Percentiles rank a stretch among this genome's conserved stretches.
These are phyloP conservation scores for Teunomyces pallodes DNA, from an alignment of 805 yeast genomes.

Conservation along the genomic window DNA sequence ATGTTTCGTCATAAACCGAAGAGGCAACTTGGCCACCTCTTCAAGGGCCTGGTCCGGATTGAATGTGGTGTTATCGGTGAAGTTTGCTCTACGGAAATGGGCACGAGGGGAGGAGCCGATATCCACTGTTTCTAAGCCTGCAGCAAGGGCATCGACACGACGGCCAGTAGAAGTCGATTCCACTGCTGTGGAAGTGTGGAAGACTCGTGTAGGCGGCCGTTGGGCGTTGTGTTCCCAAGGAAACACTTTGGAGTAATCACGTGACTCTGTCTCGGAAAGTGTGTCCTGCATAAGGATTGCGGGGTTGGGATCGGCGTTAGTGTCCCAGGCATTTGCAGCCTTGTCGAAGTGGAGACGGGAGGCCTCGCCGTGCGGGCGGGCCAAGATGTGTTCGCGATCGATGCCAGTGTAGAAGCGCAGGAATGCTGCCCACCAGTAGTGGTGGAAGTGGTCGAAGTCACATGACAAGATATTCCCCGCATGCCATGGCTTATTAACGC, in stretches of 20 bases:
- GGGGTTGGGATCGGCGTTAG: not conserved
- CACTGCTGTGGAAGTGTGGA: conserved; percentile 9
- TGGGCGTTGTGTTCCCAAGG: conserved; percentile 30
- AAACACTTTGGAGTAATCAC: conserved; percentile 13
- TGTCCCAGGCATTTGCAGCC: conserved; percentile 23
- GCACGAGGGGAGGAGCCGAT: conserved; percentile 5
- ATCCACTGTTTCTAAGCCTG: conserved; percentile 4
- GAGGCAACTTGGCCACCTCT: conserved; percentile 25
- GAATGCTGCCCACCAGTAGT: conserved; percentile 31
- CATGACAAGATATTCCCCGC: conserved; percentile 11
- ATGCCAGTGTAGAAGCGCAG: conserved; percentile 16
- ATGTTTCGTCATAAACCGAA: conserved; percentile 21
- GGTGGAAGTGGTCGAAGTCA: conserved; percentile 21
- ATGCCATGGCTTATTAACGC: conserved; percentile 34
- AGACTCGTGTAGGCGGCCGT: conserved; percentile 24
- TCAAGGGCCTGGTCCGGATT: conserved; percentile 26
- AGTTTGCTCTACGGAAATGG: conserved; percentile 5
- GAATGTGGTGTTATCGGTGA: conserved; percentile 12
- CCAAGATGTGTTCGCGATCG: conserved; percentile 13
- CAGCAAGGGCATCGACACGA: not conserved
- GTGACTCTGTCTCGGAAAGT: not conserved
- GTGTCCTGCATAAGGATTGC: too few relatives aligned
- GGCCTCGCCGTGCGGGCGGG: conserved; percentile 18
- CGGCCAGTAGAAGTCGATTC: not conserved
- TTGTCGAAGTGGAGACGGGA: conserved; percentile 18